Evolutionary conservation across 495 filamentous ascomycete genomes (phyloP).

Genomic region (Talaromyces adpressus): DNA sequence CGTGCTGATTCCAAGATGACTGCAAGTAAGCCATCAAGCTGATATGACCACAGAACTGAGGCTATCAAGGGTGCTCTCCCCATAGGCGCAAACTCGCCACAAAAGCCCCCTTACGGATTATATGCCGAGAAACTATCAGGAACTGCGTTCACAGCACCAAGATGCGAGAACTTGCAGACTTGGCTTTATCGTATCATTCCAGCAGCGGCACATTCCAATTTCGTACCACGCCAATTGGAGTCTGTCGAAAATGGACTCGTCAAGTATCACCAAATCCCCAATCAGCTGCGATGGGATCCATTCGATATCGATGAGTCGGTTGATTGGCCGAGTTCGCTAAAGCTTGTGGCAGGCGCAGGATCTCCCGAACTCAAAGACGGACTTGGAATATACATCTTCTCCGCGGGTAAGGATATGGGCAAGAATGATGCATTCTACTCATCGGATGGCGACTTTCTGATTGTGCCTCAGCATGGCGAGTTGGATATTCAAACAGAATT

Average conservation of each 20-base stretch:
- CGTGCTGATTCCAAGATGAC: conserved; percentile 9
- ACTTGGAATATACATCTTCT: background rate
- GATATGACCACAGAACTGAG: conserved; percentile 19
- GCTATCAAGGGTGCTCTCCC: conserved; percentile 54
- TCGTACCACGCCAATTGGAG: conserved; percentile 52
- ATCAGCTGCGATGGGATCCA: conserved; percentile 88
- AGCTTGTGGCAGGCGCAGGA: conserved; percentile 30
- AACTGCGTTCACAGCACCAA: conserved; percentile 86
- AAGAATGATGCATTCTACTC: conserved; percentile 69
- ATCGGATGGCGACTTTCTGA: conserved; percentile 80
- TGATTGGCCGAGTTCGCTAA: conserved; percentile 74
- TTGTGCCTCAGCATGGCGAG: conserved; percentile 75
- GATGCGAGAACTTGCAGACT: conserved; percentile 84
- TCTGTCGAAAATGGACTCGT: conserved; percentile 34
- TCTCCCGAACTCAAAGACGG: background rate
- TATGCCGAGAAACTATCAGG: conserved; percentile 93
- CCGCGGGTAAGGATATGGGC: background rate
- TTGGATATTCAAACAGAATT: conserved; percentile 84
- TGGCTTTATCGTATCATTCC: conserved; percentile 92
- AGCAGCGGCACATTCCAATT: conserved; percentile 71
- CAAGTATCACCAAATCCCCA: conserved; percentile 62
- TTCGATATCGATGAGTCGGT: conserved; percentile 67
- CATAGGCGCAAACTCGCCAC: conserved; percentile 75
- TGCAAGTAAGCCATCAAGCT: background rate
- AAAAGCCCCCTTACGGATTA: conserved; percentile 75